A percentile compares a stretch with the other conserved stretches of the same genome.
Conservation (phyloP, 768 basidiomycete genomes). For the Pisolithus albus region DNA sequence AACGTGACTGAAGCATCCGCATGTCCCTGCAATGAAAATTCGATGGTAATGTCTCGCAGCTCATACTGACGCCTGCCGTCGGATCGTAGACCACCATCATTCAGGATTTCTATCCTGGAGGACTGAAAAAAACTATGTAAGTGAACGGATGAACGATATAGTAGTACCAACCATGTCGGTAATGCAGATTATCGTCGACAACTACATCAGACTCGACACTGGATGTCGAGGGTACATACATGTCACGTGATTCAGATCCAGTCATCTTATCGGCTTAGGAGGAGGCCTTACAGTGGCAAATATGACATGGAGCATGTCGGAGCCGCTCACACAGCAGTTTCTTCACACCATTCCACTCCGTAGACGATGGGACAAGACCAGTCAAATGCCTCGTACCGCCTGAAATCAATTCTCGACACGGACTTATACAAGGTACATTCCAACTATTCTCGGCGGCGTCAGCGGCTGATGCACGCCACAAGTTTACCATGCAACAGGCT, state of each 20-base stretch:
- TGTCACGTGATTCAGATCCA: not conserved
- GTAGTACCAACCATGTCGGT: constrained; percentile 1
- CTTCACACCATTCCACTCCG: not conserved
- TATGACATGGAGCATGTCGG: too few relatives aligned
- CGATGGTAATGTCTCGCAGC: constrained; percentile 73
- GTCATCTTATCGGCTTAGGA: not conserved
- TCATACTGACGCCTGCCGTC: constrained; percentile 93
- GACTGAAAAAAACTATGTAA: constrained; percentile 25
- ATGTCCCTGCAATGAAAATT: constrained; percentile 63
- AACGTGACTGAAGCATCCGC: constrained; percentile 85
- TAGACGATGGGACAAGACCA: not conserved
- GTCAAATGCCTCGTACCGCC: constrained; percentile 6
- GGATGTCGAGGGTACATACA: too few relatives aligned
- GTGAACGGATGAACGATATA: not conserved
- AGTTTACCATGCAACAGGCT: constrained; percentile 97
- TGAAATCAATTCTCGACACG: constrained; percentile 74
- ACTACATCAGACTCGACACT: too few relatives aligned
- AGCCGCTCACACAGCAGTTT: not conserved
- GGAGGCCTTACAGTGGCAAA: too few relatives aligned
- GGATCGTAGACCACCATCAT: constrained; percentile 82
- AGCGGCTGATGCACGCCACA: not conserved
- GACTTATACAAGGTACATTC: constrained; percentile 85
- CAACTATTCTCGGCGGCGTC: not conserved
- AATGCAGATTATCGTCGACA: not conserved
- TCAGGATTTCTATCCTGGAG: constrained; percentile 66